phyloP scores from a whole-genome alignment of 169 alveolate genomes.

The Plasmodium cynomolgi region DNA sequence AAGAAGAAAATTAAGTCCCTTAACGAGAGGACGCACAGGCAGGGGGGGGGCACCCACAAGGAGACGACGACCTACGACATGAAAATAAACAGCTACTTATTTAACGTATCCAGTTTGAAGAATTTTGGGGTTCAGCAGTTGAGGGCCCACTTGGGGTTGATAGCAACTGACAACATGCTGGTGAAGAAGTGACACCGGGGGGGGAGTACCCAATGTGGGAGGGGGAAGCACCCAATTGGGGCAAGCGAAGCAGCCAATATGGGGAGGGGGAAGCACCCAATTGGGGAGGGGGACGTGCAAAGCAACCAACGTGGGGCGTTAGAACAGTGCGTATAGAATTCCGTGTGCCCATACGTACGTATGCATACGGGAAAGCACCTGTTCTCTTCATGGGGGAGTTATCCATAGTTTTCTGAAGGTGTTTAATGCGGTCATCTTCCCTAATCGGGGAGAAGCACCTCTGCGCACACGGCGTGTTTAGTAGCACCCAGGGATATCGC shows the following conservation, averaged over 20 bases:
- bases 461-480: not conserved
- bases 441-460: not conserved
- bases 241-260: not conserved
- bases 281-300: too few species aligned
- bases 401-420: not conserved
- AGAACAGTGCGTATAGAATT: too few species aligned
- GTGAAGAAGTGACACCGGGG: not conserved
- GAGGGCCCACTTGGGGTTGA: conserved; percentile 52
- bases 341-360: too few species aligned
- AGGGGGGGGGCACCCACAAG: not conserved
- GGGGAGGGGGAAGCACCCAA: too few species aligned
- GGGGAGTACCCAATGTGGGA: not conserved
- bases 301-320: too few species aligned
- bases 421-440: not conserved
- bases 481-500: not conserved
- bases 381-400: too few species aligned
- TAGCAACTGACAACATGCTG: conserved; percentile 36
- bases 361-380: too few species aligned
- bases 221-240: not conserved
- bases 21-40: conserved; percentile 15
- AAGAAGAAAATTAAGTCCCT: conserved; percentile 28
- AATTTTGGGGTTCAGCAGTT: conserved; percentile 57
- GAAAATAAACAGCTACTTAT: conserved; percentile 50
- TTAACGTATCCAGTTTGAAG: conserved; percentile 62
- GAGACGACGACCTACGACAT: conserved; percentile 21